Evolutionary conservation across 108 stramenopile genomes (phyloP).

Genomic region (Conticribra weissflogii): DNA sequence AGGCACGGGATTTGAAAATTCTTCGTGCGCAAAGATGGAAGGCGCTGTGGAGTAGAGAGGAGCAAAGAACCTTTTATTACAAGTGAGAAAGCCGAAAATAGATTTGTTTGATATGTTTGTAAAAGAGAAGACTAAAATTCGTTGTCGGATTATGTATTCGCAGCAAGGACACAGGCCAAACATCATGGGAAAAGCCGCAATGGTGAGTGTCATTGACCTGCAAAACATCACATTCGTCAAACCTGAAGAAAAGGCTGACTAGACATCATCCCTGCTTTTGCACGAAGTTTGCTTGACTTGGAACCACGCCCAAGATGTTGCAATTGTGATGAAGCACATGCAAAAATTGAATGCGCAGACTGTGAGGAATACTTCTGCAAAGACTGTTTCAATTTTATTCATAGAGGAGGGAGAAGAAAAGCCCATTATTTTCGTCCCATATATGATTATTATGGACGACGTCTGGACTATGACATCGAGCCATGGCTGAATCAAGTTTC

Average conservation of each 20-base stretch:
- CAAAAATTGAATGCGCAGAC: constrained; percentile 65
- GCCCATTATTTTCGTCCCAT: constrained; percentile 22
- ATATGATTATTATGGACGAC: constrained; percentile 34
- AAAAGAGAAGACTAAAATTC: too few species aligned
- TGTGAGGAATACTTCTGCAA: constrained; percentile 79
- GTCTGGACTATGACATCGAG: constrained; percentile 28
- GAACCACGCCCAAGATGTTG: constrained; percentile 71
- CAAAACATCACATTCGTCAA: too few species aligned
- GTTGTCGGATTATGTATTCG: too few species aligned
- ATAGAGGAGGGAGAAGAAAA: constrained; percentile 15
- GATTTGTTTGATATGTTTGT: too few species aligned
- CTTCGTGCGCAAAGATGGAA: constrained; percentile 64
- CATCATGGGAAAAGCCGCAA: constrained; percentile 83
- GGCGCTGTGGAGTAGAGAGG: constrained; percentile 56
- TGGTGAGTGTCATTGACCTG: too few species aligned
- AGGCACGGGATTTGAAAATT: constrained; percentile 14
- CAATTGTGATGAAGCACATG: constrained; percentile 68
- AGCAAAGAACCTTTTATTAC: constrained; percentile 68
- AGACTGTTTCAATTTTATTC: constrained; percentile 48
- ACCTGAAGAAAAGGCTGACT: too few species aligned
- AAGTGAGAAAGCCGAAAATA: constrained; percentile 27
- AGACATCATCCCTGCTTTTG: too few species aligned
- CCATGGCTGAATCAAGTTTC: constrained; percentile 12
- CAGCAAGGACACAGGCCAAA: constrained; percentile 72
- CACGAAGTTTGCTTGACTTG: constrained; percentile 75